Evolutionary conservation across 371 early-diverging fungal genomes (phyloP).

Genomic region (Batkoa obscura): DNA sequence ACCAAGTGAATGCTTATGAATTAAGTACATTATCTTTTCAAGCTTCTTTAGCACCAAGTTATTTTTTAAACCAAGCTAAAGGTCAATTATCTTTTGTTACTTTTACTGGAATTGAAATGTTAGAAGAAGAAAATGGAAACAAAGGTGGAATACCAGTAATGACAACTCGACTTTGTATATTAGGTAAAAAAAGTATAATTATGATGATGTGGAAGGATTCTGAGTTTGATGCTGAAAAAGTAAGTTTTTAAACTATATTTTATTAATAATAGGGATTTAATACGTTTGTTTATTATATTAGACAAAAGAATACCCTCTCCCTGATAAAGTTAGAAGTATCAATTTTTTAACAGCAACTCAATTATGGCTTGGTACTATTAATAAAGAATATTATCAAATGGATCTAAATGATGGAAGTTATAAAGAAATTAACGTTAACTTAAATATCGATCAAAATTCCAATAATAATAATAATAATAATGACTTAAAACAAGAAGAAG

Average conservation of each 20-base stretch:
- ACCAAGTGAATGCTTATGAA: constrained; percentile 1
- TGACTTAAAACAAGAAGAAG: no score
- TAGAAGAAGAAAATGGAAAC: not conserved
- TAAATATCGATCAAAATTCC: not conserved
- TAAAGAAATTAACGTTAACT: not conserved
- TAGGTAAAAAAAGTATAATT: not conserved
- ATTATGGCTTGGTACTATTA: constrained; percentile 36
- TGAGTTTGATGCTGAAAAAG: not conserved
- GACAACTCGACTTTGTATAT: constrained; percentile 1
- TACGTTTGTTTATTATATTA: not conserved
- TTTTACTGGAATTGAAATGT: not conserved
- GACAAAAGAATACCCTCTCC: constrained; percentile 29
- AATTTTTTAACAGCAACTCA: constrained; percentile 43
- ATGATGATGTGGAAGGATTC: constrained; percentile 5
- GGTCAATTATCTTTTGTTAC: not conserved
- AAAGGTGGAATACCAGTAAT: not conserved
- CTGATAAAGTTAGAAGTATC: constrained; percentile 45
- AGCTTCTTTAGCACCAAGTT: not conserved
- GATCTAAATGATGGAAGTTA: constrained; percentile 10
- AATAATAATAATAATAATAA: not conserved
- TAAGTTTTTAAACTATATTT: not conserved
- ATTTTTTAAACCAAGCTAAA: not conserved
- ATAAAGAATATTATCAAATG: constrained; percentile 42
- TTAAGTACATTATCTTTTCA: not conserved
- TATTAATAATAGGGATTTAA: not conserved